A percentile compares a stretch with the other conserved stretches of the same genome.
These are phyloP conservation scores for Onygena corvina DNA, from an alignment of 2,329 filamentous ascomycete species.

Conservation along the genomic window DNA sequence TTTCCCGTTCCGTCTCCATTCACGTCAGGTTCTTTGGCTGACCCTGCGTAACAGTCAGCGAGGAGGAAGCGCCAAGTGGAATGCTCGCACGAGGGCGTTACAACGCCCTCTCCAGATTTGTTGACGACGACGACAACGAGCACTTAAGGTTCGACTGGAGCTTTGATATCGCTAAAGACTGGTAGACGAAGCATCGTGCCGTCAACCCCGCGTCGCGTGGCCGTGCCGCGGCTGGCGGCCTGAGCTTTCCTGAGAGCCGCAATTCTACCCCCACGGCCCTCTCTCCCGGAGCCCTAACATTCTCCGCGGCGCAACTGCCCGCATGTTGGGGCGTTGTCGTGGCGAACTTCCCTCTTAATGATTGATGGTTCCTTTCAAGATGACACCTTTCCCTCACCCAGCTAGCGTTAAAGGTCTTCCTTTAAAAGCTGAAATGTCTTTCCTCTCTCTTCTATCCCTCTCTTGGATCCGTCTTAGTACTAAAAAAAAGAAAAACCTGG, in stretches of 20 bases:
- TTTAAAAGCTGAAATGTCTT: constrained; percentile 7
- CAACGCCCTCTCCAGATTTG: constrained; percentile 75
- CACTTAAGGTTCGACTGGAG: constrained; percentile 92
- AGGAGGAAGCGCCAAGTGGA: constrained; percentile 83
- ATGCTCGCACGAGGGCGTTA: constrained; percentile 87
- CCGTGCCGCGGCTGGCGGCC: too few relatives aligned
- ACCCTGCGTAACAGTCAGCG: constrained; percentile 52
- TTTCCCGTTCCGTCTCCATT: too few relatives aligned
- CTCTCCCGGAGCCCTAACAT: too few relatives aligned
- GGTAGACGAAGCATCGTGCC: constrained; percentile 44
- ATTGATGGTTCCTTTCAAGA: not conserved
- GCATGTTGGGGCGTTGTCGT: constrained; percentile 1
- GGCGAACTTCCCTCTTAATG: not conserved
- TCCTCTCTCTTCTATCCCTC: not conserved
- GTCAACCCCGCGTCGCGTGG: too few relatives aligned
- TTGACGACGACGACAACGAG: constrained; percentile 85
- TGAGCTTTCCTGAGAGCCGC: too few relatives aligned
- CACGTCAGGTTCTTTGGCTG: constrained; percentile 8
- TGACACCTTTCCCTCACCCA: not conserved
- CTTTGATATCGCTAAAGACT: constrained; percentile 94
- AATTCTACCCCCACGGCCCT: too few relatives aligned
- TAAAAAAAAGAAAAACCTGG: not conserved
- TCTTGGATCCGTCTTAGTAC: not conserved
- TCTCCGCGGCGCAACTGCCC: not conserved
- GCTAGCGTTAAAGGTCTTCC: not conserved